Evolutionary conservation across 2,329 filamentous ascomycete genomes (phyloP).

Genomic region (Paraphoma chrysanthemicola): DNA sequence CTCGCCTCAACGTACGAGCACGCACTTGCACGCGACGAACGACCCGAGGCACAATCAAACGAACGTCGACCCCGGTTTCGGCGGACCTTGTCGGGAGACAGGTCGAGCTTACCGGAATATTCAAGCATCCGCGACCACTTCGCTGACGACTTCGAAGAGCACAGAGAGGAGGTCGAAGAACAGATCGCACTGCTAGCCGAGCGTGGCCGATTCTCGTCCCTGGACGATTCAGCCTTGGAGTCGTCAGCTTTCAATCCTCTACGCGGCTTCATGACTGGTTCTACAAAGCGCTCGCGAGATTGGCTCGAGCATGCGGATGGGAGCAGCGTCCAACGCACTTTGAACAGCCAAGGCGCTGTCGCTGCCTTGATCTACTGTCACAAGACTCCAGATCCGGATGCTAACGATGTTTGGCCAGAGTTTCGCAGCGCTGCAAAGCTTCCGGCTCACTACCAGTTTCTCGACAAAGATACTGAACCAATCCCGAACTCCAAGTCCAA

Average conservation of each 20-base stretch:
- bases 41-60: background rate
- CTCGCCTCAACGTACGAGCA: constrained; percentile 16
- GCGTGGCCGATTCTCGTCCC: background rate
- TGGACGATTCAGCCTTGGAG: background rate
- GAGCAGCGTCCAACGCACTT: constrained; percentile 13
- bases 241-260: background rate
- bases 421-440: constrained; percentile 36
- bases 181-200: background rate
- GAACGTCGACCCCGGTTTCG: too few relatives aligned
- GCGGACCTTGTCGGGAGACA: too few relatives aligned
- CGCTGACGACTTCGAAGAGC: background rate
- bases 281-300: constrained; percentile 26
- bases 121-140: too few relatives aligned
- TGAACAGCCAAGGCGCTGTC: constrained; percentile 29
- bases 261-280: constrained; percentile 2
- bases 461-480: constrained; percentile 12
- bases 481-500: background rate
- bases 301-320: constrained; percentile 19
- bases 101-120: too few relatives aligned
- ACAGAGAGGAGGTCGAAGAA: background rate
- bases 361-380: constrained; percentile 32
- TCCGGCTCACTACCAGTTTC: constrained; percentile 31
- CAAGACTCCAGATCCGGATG: constrained; percentile 21
- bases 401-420: constrained; percentile 47
- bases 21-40: constrained; percentile 9